phyloP scores from a whole-genome alignment of 805 yeast genomes.

The Ogataea glucozyma region DNA sequence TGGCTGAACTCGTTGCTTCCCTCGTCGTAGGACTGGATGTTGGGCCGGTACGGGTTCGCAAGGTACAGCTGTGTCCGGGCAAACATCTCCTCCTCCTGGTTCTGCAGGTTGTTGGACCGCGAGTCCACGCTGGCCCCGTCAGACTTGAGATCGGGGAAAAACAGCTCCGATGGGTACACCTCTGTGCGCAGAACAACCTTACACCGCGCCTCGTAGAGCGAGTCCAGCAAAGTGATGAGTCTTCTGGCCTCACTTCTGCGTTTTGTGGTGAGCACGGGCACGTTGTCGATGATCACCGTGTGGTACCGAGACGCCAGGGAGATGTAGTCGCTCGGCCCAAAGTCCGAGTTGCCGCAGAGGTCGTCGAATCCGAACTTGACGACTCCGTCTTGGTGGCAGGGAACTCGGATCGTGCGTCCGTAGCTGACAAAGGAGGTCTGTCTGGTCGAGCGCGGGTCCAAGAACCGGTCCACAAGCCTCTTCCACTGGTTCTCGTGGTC shows the following conservation, averaged over 20 bases:
- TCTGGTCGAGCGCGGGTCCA: conserved; percentile 13
- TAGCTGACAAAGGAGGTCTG: conserved; percentile 48
- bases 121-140: conserved; percentile 8
- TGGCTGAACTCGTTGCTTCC: conserved; percentile 37
- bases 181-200: conserved; percentile 55
- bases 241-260: conserved; percentile 70
- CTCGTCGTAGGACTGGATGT: conserved; percentile 61
- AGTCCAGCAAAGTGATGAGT: conserved; percentile 66
- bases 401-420: conserved; percentile 52
- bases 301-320: conserved; percentile 61
- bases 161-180: conserved; percentile 50
- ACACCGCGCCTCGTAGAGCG: conserved; percentile 67
- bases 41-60: conserved; percentile 68
- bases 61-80: conserved; percentile 62
- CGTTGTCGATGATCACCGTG: conserved; percentile 57
- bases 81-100: conserved; percentile 69
- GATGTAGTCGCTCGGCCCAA: conserved; percentile 69
- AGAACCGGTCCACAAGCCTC: conserved; percentile 28
- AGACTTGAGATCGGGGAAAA: conserved; percentile 58
- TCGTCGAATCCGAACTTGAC: conserved; percentile 54
- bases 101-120: conserved; percentile 34
- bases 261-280: conserved; percentile 57
- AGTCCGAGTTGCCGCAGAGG: conserved; percentile 52
- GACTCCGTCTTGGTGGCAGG: conserved; percentile 40
- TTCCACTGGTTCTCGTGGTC: conserved; percentile 39